A percentile compares a stretch with the other conserved stretches of the same genome.
Evolutionary conservation across 2,329 filamentous ascomycete genomes (phyloP).

Genomic region (Magnaporthiopsis rhizophila): DNA sequence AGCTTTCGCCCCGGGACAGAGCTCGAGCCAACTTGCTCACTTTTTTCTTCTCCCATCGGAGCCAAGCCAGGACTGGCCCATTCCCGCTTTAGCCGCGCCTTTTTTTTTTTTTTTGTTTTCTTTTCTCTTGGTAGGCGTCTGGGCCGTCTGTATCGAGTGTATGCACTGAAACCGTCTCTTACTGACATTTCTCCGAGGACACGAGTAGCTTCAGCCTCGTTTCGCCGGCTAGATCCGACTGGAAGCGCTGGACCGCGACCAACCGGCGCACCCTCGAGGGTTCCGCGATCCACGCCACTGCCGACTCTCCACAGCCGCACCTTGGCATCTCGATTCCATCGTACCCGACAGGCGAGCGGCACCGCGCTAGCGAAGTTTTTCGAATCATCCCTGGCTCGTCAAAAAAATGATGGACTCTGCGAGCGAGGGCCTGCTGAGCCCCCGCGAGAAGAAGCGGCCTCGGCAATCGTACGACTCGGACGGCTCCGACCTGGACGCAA

Average conservation of each 20-base stretch:
- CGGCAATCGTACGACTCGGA: slow-evolving; percentile 14
- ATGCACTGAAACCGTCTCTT: not conserved
- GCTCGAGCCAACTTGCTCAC: not conserved
- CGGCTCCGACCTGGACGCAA: slow-evolving; percentile 21
- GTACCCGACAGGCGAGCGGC: not conserved
- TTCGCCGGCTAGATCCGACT: not conserved
- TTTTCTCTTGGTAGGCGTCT: not conserved
- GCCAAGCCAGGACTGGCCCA: not conserved
- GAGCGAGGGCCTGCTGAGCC: slow-evolving; percentile 6
- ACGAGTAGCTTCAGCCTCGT: not conserved
- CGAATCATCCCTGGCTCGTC: too few relatives aligned
- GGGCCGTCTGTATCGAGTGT: not conserved
- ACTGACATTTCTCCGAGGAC: not conserved
- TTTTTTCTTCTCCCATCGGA: not conserved
- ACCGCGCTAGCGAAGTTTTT: not conserved
- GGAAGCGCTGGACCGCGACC: slow-evolving; percentile 8
- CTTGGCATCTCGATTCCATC: not conserved
- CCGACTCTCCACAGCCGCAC: too few relatives aligned
- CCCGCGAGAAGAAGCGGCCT: slow-evolving; percentile 3
- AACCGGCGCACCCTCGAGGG: not conserved
- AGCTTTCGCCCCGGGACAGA: not conserved
- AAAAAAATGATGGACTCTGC: slow-evolving; percentile 3
- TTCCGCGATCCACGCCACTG: not conserved
- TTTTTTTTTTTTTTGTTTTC: not conserved
- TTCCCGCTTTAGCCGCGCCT: not conserved